These are phyloP conservation scores for Gossypium bickii DNA, from an alignment of 345 rosid genomes.

Conservation along the genomic window DNA sequence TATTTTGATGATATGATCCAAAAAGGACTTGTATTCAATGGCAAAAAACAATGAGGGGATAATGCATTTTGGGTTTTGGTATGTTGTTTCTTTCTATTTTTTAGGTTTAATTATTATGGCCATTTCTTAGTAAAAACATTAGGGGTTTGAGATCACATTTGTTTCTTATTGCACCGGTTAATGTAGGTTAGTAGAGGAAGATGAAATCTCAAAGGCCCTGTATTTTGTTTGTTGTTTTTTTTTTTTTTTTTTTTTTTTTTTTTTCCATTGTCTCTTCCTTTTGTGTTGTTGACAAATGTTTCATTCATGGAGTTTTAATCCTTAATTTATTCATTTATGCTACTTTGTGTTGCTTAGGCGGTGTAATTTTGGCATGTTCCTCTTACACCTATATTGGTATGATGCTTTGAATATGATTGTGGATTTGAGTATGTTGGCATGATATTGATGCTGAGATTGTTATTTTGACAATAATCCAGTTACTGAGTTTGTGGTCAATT, in stretches of 20 bases:
- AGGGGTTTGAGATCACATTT: constrained; percentile 25
- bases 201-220: constrained; percentile 30
- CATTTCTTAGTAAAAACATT: constrained; percentile 13
- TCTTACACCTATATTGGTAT: not conserved
- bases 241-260: not conserved
- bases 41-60: constrained; percentile 4
- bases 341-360: constrained; percentile 3
- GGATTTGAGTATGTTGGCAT: not conserved
- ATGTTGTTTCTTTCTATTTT: constrained; percentile 15
- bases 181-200: constrained; percentile 27
- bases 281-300: constrained; percentile 17
- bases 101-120: constrained; percentile 13
- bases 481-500: no score
- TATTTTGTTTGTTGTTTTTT: constrained; percentile 13
- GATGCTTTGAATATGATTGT: not conserved
- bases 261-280: not conserved
- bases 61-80: constrained; percentile 23
- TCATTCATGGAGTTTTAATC: constrained; percentile 24
- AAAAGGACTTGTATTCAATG: not conserved
- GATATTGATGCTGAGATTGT: no score
- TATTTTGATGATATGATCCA: constrained; percentile 4
- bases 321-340: constrained; percentile 23
- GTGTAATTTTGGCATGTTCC: constrained; percentile 6
- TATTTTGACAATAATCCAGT: no score
- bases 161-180: constrained; percentile 12